These are phyloP conservation scores for Phytopythium chamaehyphon DNA, from an alignment of 352 stramenopile genomes.

Conservation along the genomic window DNA sequence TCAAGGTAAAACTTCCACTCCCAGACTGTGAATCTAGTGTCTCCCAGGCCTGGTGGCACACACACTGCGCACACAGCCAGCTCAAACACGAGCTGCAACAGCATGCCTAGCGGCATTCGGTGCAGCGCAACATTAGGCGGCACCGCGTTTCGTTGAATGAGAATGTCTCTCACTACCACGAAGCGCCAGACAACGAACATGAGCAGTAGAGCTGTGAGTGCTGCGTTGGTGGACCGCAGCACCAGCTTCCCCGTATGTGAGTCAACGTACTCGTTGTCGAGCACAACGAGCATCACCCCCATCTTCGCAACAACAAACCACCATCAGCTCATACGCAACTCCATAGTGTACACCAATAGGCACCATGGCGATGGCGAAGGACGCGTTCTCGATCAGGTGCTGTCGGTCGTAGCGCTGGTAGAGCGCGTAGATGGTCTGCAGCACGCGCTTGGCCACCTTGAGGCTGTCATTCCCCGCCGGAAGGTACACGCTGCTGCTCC, in stretches of 20 bases:
- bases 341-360: no score
- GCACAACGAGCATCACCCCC: conserved; percentile 55
- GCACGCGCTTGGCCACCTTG: conserved; percentile 43
- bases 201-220: conserved; percentile 45
- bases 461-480: conserved; percentile 20
- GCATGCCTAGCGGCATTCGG: conserved; percentile 34
- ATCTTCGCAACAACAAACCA: conserved; percentile 12
- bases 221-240: conserved; percentile 37
- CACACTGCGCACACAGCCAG: conserved; percentile 44
- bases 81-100: conserved; percentile 41
- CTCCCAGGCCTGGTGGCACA: conserved; percentile 39
- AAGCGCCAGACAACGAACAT: conserved; percentile 54
- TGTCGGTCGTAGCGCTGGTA: conserved; percentile 61
- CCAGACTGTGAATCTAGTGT: conserved; percentile 43
- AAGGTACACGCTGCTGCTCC: conserved; percentile 40
- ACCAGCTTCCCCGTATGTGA: conserved; percentile 25
- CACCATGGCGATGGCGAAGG: conserved; percentile 53
- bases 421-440: conserved; percentile 55
- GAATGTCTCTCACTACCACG: conserved; percentile 43
- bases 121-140: conserved; percentile 48
- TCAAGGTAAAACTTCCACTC: conserved; percentile 71
- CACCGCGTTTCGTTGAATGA: conserved; percentile 57
- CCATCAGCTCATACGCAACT: not conserved
- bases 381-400: conserved; percentile 50
- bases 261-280: conserved; percentile 60